Evolutionary conservation across 1,139 yeast species (phyloP), one percentile per base, ranked within the genome.

Genomic region (Pneumocystis carinii): DNA sequence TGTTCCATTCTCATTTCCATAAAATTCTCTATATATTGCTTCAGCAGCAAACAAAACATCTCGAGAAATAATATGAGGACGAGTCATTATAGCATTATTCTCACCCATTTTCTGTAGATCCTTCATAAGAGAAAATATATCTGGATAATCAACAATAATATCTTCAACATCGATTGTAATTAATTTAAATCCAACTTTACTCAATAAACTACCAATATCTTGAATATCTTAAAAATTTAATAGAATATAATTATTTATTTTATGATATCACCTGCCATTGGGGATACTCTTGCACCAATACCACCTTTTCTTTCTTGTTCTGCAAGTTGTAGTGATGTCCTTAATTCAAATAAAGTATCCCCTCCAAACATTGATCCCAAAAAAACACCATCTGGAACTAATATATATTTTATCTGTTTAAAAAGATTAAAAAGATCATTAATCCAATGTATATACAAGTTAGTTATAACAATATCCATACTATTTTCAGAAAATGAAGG

Each of bases 61-160:
- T 66, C 85, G 77, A 4, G 85, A 81, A 60, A 88, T 72, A 48
- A 48, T 24, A 48, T 48, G 55, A 4, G 86, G 80, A 58, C 88
- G 75, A 59, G 83, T 77, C 60, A 81, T 72, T 38, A 84, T 83
- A 1, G 94, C 83, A 71, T 87, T 88, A 66, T 85, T 85, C 72
- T 88, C 96, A 4, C 96, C 96, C 95, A 87, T 87, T 27, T 82
- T 75, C 70, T 86, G 89, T 56, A 88, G 73, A 69, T 88, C 95
- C 64, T 81, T 82, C 75, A 88, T 78, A 57, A 88, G 74, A 1
- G 88, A 78, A 62, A 82, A 77, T 61, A 86, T 77, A 70, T 85
- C 86, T 0, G 95, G 96, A 69, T 84, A 88, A n/a, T 86, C 87
- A 10, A 88, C 90, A 5, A 86, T 81, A 38, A 88, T 81, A 70